Evolutionary conservation across 768 basidiomycete genomes (phyloP).

Genomic region (Nidularia pulvinata): DNA sequence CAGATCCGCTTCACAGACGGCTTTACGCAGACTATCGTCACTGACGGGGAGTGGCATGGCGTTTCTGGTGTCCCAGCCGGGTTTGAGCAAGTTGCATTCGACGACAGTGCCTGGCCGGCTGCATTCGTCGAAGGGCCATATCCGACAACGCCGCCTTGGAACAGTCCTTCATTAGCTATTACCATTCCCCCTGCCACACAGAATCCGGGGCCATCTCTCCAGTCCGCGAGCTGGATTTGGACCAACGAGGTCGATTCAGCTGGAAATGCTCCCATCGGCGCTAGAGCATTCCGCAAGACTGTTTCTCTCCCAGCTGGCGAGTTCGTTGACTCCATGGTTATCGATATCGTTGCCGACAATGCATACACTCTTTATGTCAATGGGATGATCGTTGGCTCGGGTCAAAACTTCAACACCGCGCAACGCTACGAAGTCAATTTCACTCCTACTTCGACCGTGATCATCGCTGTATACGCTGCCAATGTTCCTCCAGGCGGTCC

Average conservation of each 20-base stretch:
- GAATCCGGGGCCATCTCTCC: conserved; percentile 17
- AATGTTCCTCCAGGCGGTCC: conserved; percentile 3
- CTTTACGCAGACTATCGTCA: conserved; percentile 21
- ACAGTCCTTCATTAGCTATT: conserved; percentile 5
- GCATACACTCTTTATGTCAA: conserved; percentile 24
- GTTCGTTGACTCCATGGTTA: conserved; percentile 13
- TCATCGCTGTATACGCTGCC: conserved; percentile 4
- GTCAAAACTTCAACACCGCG: conserved; percentile 1
- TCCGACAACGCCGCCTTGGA: neutral
- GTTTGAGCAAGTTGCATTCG: conserved; percentile 22
- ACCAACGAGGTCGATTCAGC: conserved; percentile 18
- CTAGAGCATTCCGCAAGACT: conserved; percentile 24
- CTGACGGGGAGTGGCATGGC: conserved; percentile 25
- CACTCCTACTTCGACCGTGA: conserved; percentile 3
- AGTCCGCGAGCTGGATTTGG: conserved; percentile 26
- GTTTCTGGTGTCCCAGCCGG: conserved; percentile 16
- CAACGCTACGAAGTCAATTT: conserved; percentile 7
- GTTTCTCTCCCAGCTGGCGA: conserved; percentile 16
- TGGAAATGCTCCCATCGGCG: conserved; percentile 16
- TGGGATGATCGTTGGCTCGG: conserved; percentile 19
- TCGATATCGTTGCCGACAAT: conserved; percentile 21
- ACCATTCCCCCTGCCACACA: conserved; percentile 9
- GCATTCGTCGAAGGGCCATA: conserved; percentile 16
- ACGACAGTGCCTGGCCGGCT: conserved; percentile 24
- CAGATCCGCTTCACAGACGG: conserved; percentile 27